Conservation (phyloP, 495 filamentous ascomycete genomes). For the Penicillium robsamsonii region DNA sequence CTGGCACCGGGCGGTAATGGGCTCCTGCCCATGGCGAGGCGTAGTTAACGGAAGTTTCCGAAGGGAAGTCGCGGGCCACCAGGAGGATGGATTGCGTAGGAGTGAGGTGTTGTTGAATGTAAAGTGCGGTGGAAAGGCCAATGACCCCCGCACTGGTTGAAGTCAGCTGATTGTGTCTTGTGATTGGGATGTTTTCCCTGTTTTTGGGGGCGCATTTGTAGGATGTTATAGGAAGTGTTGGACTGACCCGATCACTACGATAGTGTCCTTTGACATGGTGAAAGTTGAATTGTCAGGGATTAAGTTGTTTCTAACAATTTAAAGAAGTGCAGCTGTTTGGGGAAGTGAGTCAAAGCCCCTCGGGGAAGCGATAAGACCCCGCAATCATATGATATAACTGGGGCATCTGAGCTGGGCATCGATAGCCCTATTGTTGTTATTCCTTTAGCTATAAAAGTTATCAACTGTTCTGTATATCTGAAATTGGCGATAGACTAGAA, state of each 20-base stretch:
- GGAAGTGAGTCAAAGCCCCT: no score
- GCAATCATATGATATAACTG: no score
- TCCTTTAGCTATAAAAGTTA: no score
- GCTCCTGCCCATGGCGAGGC: constrained; percentile 66
- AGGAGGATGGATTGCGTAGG: constrained; percentile 47
- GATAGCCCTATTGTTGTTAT: no score
- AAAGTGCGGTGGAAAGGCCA: constrained; percentile 53
- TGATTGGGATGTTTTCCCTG: background rate
- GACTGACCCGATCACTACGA: constrained; percentile 47
- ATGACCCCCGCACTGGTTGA: constrained; percentile 54
- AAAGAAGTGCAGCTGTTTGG: no score
- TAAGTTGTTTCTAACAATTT: no score
- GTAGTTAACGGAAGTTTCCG: constrained; percentile 55
- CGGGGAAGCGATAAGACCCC: no score
- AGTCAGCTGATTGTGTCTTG: constrained; percentile 15
- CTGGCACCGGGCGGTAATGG: constrained; percentile 57
- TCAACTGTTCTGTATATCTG: no score
- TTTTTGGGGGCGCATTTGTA: background rate
- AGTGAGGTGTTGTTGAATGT: constrained; percentile 43
- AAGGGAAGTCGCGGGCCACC: constrained; percentile 56
- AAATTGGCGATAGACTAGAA: no score
- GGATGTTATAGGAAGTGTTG: background rate
- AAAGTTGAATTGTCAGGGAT: no score
- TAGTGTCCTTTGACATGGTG: constrained; percentile 38
- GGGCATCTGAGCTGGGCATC: no score